Conservation (phyloP, 495 filamentous ascomycete species). For the Aspergillus cristatus region DNA sequence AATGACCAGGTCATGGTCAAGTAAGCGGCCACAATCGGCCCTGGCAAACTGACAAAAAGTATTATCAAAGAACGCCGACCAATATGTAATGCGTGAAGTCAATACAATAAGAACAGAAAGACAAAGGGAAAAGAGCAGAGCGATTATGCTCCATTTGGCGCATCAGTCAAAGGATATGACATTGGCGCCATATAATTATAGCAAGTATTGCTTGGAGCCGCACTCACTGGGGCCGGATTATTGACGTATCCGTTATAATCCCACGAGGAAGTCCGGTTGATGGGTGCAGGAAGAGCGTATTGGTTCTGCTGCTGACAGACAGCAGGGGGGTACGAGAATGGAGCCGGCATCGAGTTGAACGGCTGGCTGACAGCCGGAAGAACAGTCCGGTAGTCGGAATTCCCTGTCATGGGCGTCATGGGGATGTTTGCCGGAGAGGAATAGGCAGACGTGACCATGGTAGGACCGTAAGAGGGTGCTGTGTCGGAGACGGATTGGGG, state of each 20-base stretch:
- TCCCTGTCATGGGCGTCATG: constrained; percentile 12
- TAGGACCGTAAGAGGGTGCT: constrained; percentile 22
- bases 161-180: constrained; percentile 25
- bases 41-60: too few species aligned
- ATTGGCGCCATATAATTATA: constrained; percentile 30
- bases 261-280: constrained; percentile 19
- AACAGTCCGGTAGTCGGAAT: constrained; percentile 24
- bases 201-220: constrained; percentile 12
- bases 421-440: constrained; percentile 17
- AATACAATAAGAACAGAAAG: not conserved
- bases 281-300: constrained; percentile 16
- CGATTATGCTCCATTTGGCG: not conserved
- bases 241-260: constrained; percentile 24
- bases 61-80: too few species aligned
- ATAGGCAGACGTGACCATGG: constrained; percentile 19
- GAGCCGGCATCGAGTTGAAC: constrained; percentile 20
- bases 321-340: constrained; percentile 26
- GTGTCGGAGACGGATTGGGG: constrained; percentile 37
- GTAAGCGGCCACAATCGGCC: too few species aligned
- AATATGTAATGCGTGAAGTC: too few species aligned
- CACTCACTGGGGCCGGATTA: constrained; percentile 5
- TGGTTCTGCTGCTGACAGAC: constrained; percentile 25
- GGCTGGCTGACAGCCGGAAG: constrained; percentile 23
- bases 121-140: constrained; percentile 5
- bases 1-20: not conserved